phyloP scores from a whole-genome alignment of 805 yeast genomes.

The Myxozyma kluyveri region DNA sequence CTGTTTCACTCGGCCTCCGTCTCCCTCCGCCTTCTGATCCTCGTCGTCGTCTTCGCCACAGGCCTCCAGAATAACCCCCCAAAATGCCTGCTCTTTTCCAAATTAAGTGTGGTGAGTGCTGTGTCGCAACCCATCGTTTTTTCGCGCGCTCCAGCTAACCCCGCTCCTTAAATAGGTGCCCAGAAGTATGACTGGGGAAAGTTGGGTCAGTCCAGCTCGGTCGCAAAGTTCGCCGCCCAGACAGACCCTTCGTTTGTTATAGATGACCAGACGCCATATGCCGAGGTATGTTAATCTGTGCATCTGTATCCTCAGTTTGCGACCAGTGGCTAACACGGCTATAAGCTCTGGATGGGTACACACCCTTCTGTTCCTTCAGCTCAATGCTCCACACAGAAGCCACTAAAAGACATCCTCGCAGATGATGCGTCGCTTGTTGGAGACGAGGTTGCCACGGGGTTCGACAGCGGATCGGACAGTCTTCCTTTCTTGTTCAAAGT shows the following conservation, averaged over 20 bases:
- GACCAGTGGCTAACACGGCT: not conserved
- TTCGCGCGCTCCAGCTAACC: not conserved
- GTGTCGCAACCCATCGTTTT: not conserved
- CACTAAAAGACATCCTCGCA: constrained; percentile 64
- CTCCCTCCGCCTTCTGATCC: too few relatives aligned
- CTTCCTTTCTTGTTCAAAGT: constrained; percentile 94
- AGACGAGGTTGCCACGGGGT: constrained; percentile 54
- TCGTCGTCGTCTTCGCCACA: too few relatives aligned
- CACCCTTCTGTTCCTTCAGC: constrained; percentile 87
- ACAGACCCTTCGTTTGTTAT: constrained; percentile 61
- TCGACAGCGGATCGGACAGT: constrained; percentile 58
- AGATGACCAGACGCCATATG: constrained; percentile 81
- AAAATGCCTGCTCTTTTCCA: constrained; percentile 32
- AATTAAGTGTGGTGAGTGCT: constrained; percentile 38
- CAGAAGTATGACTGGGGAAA: constrained; percentile 46
- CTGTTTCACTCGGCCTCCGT: too few relatives aligned
- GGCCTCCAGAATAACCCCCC: not conserved
- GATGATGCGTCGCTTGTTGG: constrained; percentile 64
- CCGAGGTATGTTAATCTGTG: constrained; percentile 51
- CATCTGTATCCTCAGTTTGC: not conserved
- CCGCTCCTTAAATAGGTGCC: constrained; percentile 16
- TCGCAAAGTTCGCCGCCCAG: constrained; percentile 77
- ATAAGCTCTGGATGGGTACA: constrained; percentile 92
- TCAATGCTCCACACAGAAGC: constrained; percentile 52
- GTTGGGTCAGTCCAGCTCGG: constrained; percentile 78